These are phyloP conservation scores for Metschnikowia peoriensis DNA, from an alignment of 805 yeast species.

Conservation along the genomic window DNA sequence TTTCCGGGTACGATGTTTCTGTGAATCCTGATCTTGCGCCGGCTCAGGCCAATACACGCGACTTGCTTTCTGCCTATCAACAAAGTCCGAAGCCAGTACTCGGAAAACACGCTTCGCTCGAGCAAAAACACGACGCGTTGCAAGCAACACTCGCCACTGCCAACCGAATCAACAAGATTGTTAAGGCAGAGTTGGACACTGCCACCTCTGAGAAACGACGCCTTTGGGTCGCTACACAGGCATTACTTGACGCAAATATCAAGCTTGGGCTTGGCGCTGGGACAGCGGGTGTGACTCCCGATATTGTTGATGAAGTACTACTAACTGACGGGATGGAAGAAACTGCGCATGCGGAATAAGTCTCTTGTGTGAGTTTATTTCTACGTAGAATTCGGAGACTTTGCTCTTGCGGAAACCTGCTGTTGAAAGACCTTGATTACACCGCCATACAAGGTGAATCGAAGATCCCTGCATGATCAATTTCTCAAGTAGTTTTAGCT, in stretches of 20 bases:
- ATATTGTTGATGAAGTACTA: conserved; percentile 19
- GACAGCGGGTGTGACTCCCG: conserved; percentile 7
- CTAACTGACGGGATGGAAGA: conserved; percentile 13
- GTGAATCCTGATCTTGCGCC: conserved; percentile 5
- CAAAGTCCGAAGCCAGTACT: background rate
- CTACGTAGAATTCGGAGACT: no score
- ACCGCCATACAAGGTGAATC: no score
- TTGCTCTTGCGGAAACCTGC: no score
- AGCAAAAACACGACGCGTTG: conserved; percentile 24
- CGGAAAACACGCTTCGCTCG: background rate
- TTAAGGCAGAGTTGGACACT: conserved; percentile 27
- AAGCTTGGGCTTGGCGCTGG: conserved; percentile 25
- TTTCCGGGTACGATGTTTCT: conserved; percentile 9
- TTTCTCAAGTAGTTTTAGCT: no score
- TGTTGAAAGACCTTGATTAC: no score
- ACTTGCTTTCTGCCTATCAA: background rate
- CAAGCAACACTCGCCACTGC: conserved; percentile 36
- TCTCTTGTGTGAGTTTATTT: no score
- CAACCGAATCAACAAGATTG: conserved; percentile 35
- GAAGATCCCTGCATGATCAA: no score
- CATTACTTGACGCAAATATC: conserved; percentile 43
- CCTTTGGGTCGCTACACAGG: conserved; percentile 42
- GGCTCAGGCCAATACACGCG: conserved; percentile 9
- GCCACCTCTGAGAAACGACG: conserved; percentile 32
- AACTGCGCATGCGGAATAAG: no score